Base-by-base conservation (phyloP, 1,284 basidiomycete species). In the Cutaneotrichosporon sp. region DNA sequence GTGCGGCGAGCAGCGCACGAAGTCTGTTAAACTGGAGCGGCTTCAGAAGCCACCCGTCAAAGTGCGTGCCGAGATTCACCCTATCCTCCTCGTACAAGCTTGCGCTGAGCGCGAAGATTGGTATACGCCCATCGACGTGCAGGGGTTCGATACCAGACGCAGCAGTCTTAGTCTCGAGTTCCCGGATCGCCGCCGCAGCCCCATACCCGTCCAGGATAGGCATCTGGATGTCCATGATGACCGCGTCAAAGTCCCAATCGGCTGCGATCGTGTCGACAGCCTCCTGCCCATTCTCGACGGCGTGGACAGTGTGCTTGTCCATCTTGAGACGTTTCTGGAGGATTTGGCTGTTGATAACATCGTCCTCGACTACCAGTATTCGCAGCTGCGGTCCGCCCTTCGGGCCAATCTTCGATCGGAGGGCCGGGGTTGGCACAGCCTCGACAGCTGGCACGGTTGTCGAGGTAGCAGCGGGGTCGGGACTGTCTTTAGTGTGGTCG, bases 161-260 rank as follows among this genome's bases (percentile, higher is more conserved):
- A 5, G 38, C 51, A 6, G 58, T 18, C 5, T 30, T 76, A 64
- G 62, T 79, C 75, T 91, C 89, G 3, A 88, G 66, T n/a, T 83
- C 80, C 2, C 90, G 85, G 52, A 92, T 91, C 53, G 85, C 83
- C 64, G 84, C 81, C 0, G 90, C 88, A 0, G 90, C 86, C 63
- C 89, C 86, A 68, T 88, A 88, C 1, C 91, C 91, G 72, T 92
- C 86, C 64, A 91, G 83, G 63, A 92, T 88, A 0, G 90, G 90
- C 90, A 92, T 92, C 89, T 91, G 89, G 38, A 92, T 87, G 76
- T 92, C 90, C 91, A 92, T 92, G 61, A 94, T 81, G 21, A 92
- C 83, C 56, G 84, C 86, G 74, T 94, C 90, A 18, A 86, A 83
- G 38, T 83, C 82, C 72, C 73, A 72, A 74, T 92, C 89, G 0